Conservation (phyloP, 768 basidiomycete genomes). For the Tulasnella sp. region DNA sequence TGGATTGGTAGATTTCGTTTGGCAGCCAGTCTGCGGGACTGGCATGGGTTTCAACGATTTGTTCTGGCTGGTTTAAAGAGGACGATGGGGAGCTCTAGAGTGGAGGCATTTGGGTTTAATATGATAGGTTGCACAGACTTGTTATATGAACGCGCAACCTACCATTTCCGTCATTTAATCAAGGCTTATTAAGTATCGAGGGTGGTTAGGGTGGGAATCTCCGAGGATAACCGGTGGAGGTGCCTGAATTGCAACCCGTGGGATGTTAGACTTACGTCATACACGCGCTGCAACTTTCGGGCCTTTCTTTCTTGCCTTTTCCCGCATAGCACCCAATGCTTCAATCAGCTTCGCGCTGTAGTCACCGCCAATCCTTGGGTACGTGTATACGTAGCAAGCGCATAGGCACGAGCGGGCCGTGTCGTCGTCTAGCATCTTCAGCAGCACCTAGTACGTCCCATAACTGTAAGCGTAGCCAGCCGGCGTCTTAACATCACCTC, state of each 20-base stretch:
- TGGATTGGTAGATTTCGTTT: not conserved
- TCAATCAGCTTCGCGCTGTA: not conserved
- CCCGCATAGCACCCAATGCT: not conserved
- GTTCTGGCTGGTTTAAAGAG: not conserved
- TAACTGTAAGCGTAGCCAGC: not conserved
- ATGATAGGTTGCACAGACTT: not conserved
- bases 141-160: not conserved
- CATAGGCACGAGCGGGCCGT: not conserved
- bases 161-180: not conserved
- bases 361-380: not conserved
- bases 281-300: not conserved
- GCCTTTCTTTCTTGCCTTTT: too few relatives aligned
- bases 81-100: too few relatives aligned
- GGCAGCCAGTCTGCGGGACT: not conserved
- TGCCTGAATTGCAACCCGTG: not conserved
- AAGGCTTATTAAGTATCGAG: not conserved
- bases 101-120: not conserved
- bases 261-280: not conserved
- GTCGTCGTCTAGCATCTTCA: not conserved
- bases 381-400: not conserved
- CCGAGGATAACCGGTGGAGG: not conserved
- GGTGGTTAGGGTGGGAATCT: not conserved
- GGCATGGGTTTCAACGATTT: not conserved
- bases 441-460: not conserved
- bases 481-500: not conserved